Percentiles rank a stretch among this genome's conserved stretches.
Evolutionary conservation across 2,329 filamentous ascomycete genomes (phyloP).

Genomic region (Curvularia lunata): DNA sequence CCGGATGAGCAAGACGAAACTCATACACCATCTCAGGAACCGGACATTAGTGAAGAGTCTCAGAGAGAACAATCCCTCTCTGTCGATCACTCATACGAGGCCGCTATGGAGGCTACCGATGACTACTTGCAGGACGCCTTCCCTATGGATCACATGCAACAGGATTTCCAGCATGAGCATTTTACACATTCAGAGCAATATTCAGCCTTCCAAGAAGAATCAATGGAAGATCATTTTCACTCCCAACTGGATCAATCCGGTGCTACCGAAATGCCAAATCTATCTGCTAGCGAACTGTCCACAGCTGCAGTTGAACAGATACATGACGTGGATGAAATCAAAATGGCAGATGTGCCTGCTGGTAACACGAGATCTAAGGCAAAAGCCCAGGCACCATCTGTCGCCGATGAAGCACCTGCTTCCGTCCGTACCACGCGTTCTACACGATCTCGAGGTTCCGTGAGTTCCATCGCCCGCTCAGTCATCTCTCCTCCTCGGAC

Average conservation of each 20-base stretch:
- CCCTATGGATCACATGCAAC: constrained; percentile 3
- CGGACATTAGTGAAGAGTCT: neutral
- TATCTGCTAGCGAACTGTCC: constrained; percentile 15
- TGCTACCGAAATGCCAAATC: neutral
- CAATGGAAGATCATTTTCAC: constrained; percentile 33
- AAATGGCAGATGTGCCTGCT: constrained; percentile 30
- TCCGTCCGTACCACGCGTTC: constrained; percentile 24
- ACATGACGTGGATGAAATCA: constrained; percentile 29
- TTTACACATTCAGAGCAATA: constrained; percentile 12
- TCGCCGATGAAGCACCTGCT: constrained; percentile 21
- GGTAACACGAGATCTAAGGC: constrained; percentile 44
- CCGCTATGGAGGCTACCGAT: constrained; percentile 13
- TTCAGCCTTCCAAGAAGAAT: constrained; percentile 40
- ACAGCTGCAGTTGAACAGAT: constrained; percentile 31
- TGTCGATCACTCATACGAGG: constrained; percentile 9
- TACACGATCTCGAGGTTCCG: constrained; percentile 25
- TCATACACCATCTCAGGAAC: constrained; percentile 13
- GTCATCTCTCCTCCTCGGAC: constrained; percentile 28
- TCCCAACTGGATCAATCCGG: constrained; percentile 15
- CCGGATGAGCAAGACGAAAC: constrained; percentile 5
- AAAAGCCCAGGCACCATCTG: constrained; percentile 32
- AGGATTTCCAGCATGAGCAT: constrained; percentile 5
- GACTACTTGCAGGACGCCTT: constrained; percentile 17
- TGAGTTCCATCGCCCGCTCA: constrained; percentile 22
- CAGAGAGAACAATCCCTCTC: constrained; percentile 2